phyloP scores from a whole-genome alignment of 345 rosid species.

The Citropsis articulata region DNA sequence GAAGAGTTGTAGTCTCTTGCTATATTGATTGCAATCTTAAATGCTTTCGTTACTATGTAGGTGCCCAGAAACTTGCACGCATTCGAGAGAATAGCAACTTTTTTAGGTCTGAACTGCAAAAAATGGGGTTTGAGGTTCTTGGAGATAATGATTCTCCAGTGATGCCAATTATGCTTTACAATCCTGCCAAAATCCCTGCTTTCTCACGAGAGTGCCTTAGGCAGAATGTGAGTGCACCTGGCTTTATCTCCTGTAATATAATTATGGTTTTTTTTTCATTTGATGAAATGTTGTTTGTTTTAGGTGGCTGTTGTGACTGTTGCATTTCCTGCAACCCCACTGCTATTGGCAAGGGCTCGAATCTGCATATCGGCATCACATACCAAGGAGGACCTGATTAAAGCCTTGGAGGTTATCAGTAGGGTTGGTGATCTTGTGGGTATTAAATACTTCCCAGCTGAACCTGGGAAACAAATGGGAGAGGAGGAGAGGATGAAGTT shows the following conservation, averaged over 20 bases:
- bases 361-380: conserved; percentile 83
- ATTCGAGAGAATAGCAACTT: conserved; percentile 96
- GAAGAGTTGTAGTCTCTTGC: neutral
- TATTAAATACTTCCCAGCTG: conserved; percentile 82
- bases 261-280: neutral
- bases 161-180: conserved; percentile 98
- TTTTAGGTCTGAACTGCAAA: conserved; percentile 82
- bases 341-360: conserved; percentile 81
- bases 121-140: conserved; percentile 96
- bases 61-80: conserved; percentile 85
- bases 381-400: conserved; percentile 61
- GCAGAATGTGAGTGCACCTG: conserved; percentile 46
- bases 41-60: conserved; percentile 29
- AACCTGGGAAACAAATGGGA: conserved; percentile 50
- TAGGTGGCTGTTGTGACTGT: conserved; percentile 64
- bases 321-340: conserved; percentile 68
- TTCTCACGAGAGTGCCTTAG: conserved; percentile 90
- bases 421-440: conserved; percentile 75
- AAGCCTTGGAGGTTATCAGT: conserved; percentile 77
- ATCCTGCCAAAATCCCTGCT: conserved; percentile 94
- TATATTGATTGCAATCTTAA: neutral
- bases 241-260: conserved; percentile 2
- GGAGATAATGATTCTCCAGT: conserved; percentile 99
- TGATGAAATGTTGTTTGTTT: conserved; percentile 10
- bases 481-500: conserved; percentile 29